Evolutionary conservation across 1,139 yeast genomes (phyloP).

Genomic region (Yamadazyma songkhlaensis): DNA sequence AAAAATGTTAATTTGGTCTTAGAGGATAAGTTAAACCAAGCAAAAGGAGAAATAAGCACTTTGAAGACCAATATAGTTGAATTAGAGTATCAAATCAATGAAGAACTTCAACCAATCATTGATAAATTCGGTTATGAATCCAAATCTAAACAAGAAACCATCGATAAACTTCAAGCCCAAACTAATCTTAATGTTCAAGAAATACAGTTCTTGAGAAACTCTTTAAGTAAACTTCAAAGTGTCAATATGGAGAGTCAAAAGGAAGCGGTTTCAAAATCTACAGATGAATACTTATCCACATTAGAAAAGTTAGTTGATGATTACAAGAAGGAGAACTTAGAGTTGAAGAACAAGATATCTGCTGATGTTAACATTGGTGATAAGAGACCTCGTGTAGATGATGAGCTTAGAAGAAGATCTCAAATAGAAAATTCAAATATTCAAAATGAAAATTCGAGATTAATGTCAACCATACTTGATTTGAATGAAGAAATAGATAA

Average conservation of each 20-base stretch:
- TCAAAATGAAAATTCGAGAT: slow-evolving; percentile 41
- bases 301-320: slow-evolving; percentile 55
- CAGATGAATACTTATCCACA: slow-evolving; percentile 37
- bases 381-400: slow-evolving; percentile 25
- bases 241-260: slow-evolving; percentile 20
- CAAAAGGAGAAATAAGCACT: slow-evolving; percentile 19
- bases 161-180: slow-evolving; percentile 51
- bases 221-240: slow-evolving; percentile 32
- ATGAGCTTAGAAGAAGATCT: slow-evolving; percentile 19
- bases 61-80: slow-evolving; percentile 14
- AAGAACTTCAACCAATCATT: slow-evolving; percentile 18
- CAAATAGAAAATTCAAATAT: slow-evolving; percentile 27
- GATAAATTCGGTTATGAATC: slow-evolving; percentile 19
- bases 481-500: slow-evolving; percentile 21
- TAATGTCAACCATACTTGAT: slow-evolving; percentile 36
- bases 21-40: slow-evolving; percentile 33
- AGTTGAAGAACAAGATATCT: slow-evolving; percentile 17
- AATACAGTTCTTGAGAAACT: slow-evolving; percentile 53
- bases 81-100: slow-evolving; percentile 13
- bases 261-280: slow-evolving; percentile 22
- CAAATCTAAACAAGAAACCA: slow-evolving; percentile 27
- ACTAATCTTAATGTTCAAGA: slow-evolving; percentile 58
- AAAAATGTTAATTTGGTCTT: slow-evolving; percentile 40
- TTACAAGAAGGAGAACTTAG: slow-evolving; percentile 53
- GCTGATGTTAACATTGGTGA: slow-evolving; percentile 15